Evolutionary conservation across 106 monocot genomes (phyloP), one percentile per base, ranked within the genome.

Genomic region (Chionographis japonica): DNA sequence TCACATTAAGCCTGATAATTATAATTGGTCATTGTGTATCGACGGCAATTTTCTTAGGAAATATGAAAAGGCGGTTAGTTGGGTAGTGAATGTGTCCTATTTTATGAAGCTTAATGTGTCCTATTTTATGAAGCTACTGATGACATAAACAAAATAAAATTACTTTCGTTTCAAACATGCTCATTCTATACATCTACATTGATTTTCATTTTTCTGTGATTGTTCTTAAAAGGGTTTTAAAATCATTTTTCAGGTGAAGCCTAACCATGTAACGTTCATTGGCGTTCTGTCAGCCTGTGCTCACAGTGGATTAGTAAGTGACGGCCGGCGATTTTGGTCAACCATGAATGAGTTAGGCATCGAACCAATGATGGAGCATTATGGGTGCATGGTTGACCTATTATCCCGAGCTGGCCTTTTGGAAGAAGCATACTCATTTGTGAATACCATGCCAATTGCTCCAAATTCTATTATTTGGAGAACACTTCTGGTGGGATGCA

Each of bases 301-400:
- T 72, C 87, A 92, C 43, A 72, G 84, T 54, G 97, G 97, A 65
- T 70, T 98, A 70, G 89, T 93, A 37, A 63, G 60, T 62, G 83
- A 98, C 53, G 97, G 92, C 8, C 72, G 62, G 37, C 55, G 43
- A 12, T 83, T 83, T 67, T 98, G 92, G 89, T 71, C 80, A 36
- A 74, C 62, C 1, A 98, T 98, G 97, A 66, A 53, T 41, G 78
- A 87, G n/a, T 69, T 83, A 15, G 87, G 84, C 57, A 78, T 98
- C 59, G 66, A 74, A 59, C 97, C 89, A 58, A 19, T 66, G 52
- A 86, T 89, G 84, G 89, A 98, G 73, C 89, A 89, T 79, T 98
- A 98, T 75, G 97, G 97, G 6, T 98, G 97, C 85, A 92, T 98
- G 92, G 87, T 98, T 75, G 92, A 98, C 67, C 75, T 98, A 58